These are phyloP conservation scores for Cicer judaicum DNA, from an alignment of 306 rosid genomes.

Conservation along the genomic window DNA sequence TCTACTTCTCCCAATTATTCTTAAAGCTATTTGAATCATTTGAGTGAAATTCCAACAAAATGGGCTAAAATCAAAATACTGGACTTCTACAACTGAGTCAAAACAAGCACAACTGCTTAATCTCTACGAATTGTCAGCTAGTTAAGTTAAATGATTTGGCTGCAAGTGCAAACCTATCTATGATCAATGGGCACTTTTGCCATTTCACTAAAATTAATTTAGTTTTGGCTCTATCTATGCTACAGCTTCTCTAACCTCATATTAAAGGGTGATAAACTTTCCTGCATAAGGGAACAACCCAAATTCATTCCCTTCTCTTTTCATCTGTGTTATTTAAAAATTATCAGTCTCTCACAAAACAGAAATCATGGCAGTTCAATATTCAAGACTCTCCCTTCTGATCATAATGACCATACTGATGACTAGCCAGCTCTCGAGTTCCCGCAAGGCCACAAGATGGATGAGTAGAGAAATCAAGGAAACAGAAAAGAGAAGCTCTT, in stretches of 20 bases:
- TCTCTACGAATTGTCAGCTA: conserved; percentile 29
- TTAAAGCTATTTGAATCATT: conserved; percentile 28
- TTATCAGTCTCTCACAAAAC: conserved; percentile 23
- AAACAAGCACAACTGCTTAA: conserved; percentile 29
- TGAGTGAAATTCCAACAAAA: conserved; percentile 13
- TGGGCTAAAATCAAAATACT: conserved; percentile 9
- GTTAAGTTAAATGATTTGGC: conserved; percentile 32
- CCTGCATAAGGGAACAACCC: conserved; percentile 46
- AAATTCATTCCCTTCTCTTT: conserved; percentile 42
- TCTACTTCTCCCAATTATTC: conserved; percentile 16
- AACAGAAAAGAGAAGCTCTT: conserved; percentile 37
- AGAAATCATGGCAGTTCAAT: conserved; percentile 58
- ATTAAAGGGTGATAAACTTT: conserved; percentile 46
- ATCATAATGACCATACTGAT: conserved; percentile 57
- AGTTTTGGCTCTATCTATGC: conserved; percentile 57
- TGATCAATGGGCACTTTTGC: conserved; percentile 55
- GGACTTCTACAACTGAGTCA: conserved; percentile 16
- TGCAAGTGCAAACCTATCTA: conserved; percentile 39
- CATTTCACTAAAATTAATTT: conserved; percentile 50
- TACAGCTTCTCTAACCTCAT: conserved; percentile 50
- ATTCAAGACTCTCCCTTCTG: conserved; percentile 54
- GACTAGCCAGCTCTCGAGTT: conserved; percentile 58
- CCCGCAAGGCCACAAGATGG: conserved; percentile 52
- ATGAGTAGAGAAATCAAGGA: conserved; percentile 52
- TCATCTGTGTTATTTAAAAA: conserved; percentile 27